A percentile compares a stretch with the other conserved stretches of the same genome.
Conservation (phyloP, 192 early-diverging fungal species). For the Backusella mclennaniae region DNA sequence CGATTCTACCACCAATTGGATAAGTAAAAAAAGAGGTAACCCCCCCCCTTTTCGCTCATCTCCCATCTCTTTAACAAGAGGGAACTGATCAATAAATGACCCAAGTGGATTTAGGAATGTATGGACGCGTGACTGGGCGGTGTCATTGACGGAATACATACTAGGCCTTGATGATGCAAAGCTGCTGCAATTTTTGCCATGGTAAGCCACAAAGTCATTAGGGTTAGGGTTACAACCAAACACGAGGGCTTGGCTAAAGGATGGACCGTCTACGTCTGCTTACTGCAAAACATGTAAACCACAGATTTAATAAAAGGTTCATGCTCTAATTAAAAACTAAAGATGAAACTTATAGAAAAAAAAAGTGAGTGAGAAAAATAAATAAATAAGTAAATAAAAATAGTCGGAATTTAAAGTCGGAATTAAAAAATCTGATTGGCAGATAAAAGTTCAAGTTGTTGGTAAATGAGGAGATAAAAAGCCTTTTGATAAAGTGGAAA, state of each 20-base stretch:
- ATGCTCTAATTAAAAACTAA: background rate
- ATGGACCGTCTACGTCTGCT: background rate
- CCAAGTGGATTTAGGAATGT: background rate
- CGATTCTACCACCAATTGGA: conserved; percentile 2
- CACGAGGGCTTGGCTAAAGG: background rate
- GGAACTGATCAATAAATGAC: conserved; percentile 3
- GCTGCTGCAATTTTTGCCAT: background rate
- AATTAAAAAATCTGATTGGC: too few species aligned
- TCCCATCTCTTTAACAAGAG: background rate
- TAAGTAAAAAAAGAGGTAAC: background rate
- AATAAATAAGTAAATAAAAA: too few species aligned
- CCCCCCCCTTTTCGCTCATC: background rate
- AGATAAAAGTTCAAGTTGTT: too few species aligned
- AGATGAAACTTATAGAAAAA: background rate
- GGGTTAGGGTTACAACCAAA: background rate
- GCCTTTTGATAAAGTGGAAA: too few species aligned
- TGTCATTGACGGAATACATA: background rate
- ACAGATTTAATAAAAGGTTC: background rate
- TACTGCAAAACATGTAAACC: background rate
- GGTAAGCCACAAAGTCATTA: background rate
- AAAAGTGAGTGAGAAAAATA: too few species aligned
- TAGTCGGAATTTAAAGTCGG: too few species aligned
- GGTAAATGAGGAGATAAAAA: too few species aligned
- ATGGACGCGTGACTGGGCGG: background rate
- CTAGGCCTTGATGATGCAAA: background rate